A percentile compares a stretch with the other conserved stretches of the same genome.
phyloP scores from a whole-genome alignment of 2,329 filamentous ascomycete genomes.

The Decorospora gaudefroyi region DNA sequence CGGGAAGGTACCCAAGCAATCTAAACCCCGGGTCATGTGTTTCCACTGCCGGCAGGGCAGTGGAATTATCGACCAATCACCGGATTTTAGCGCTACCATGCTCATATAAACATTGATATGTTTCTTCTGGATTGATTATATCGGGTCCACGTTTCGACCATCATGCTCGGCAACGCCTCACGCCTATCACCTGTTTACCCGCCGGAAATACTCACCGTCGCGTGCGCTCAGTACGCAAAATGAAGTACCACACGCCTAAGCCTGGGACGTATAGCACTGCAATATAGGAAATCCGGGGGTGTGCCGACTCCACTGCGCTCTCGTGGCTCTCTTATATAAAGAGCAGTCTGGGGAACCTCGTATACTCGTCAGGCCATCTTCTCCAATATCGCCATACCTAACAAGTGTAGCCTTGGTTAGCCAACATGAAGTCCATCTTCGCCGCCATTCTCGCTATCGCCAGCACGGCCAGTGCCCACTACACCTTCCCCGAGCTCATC shows the following conservation, averaged over 20 bases:
- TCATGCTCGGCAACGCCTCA: conserved; percentile 13
- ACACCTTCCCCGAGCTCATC: conserved; percentile 42
- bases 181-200: conserved; percentile 25
- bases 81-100: neutral
- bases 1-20: conserved; percentile 10
- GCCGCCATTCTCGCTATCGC: conserved; percentile 26
- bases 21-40: conserved; percentile 23
- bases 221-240: conserved; percentile 5
- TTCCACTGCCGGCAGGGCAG: conserved; percentile 18
- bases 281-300: conserved; percentile 2
- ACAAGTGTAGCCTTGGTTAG: conserved; percentile 1
- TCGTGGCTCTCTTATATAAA: conserved; percentile 10
- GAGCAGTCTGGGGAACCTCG: neutral
- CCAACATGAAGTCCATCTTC: conserved; percentile 39
- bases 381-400: neutral
- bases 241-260: conserved; percentile 12
- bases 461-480: conserved; percentile 37
- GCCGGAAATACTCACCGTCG: conserved; percentile 17
- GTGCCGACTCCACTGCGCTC: neutral
- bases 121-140: conserved; percentile 20
- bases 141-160: conserved; percentile 17
- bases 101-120: conserved; percentile 19
- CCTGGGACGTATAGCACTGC: conserved; percentile 6
- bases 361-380: neutral
- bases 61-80: conserved; percentile 13